phyloP scores from a whole-genome alignment of 1,284 basidiomycete species.

The Hypsizygus ulmarius region DNA sequence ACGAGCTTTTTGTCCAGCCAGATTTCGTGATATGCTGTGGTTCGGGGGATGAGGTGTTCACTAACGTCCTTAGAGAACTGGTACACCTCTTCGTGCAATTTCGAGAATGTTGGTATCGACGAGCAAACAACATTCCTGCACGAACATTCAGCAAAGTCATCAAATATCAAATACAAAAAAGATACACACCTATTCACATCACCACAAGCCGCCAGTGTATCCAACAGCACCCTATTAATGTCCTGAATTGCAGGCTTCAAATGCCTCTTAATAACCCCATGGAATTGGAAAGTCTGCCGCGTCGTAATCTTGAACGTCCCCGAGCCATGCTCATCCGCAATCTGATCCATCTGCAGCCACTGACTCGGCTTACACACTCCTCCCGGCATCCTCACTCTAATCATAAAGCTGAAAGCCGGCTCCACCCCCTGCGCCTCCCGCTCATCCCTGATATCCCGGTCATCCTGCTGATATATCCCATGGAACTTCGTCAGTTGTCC shows the following conservation, averaged over 20 bases:
- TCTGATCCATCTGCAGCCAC: constrained; percentile 95
- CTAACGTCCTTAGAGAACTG: constrained; percentile 87
- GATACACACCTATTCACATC: constrained; percentile 84
- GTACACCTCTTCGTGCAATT: constrained; percentile 83
- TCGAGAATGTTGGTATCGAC: constrained; percentile 85
- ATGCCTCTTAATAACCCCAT: constrained; percentile 96
- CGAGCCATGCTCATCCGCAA: constrained; percentile 93
- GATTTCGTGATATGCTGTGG: constrained; percentile 97
- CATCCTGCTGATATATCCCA: constrained; percentile 96
- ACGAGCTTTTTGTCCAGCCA: constrained; percentile 98
- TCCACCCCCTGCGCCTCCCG: constrained; percentile 91
- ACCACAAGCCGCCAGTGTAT: constrained; percentile 97
- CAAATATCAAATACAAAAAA: constrained; percentile 6
- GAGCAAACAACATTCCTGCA: constrained; percentile 89
- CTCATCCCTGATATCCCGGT: constrained; percentile 97
- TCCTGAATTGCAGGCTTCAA: constrained; percentile 96
- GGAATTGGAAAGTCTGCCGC: constrained; percentile 99
- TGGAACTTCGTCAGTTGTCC: constrained; percentile 99
- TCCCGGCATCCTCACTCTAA: constrained; percentile 93
- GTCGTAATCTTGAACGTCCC: constrained; percentile 98
- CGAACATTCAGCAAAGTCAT: constrained; percentile 13
- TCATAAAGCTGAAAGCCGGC: constrained; percentile 98
- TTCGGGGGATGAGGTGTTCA: constrained; percentile 86
- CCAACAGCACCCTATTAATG: constrained; percentile 89
- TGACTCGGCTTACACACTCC: constrained; percentile 91